phyloP scores from a whole-genome alignment of 768 basidiomycete species.

The Agaricus blazei region DNA sequence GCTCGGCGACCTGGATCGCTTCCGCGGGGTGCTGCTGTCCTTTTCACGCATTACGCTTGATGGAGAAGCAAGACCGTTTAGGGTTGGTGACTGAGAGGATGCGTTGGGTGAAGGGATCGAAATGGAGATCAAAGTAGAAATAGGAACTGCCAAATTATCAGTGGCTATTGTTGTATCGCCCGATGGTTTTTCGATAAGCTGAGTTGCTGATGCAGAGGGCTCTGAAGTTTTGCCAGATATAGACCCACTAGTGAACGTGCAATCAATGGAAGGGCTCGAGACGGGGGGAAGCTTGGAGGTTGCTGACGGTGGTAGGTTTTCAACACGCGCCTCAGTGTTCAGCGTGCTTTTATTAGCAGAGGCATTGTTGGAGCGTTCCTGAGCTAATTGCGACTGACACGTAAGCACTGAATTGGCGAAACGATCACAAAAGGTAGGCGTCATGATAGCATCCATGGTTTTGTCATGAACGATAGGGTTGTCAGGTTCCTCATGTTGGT shows the following conservation, averaged over 20 bases:
- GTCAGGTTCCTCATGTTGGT: background rate
- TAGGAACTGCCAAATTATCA: background rate
- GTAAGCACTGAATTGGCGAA: background rate
- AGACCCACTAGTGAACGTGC: too few relatives aligned
- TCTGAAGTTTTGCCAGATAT: background rate
- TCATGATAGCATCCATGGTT: slow-evolving; percentile 3
- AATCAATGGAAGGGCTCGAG: too few relatives aligned
- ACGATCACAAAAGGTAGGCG: slow-evolving; percentile 2
- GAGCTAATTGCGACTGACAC: background rate
- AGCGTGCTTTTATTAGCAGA: background rate
- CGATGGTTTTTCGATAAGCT: background rate
- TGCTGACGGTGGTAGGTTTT: background rate
- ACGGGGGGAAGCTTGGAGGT: too few relatives aligned
- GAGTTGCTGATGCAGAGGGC: background rate
- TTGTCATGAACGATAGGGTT: background rate
- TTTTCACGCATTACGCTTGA: background rate
- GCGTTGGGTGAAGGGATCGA: background rate
- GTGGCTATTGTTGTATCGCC: background rate
- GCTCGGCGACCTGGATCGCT: background rate
- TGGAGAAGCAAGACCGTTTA: background rate
- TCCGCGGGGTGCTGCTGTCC: background rate
- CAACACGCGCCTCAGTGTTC: background rate
- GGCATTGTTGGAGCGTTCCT: background rate
- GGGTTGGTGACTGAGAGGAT: background rate
- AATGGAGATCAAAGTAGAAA: background rate